phyloP scores from a whole-genome alignment of 192 early-diverging fungal species.

The Geranomyces variabilis region DNA sequence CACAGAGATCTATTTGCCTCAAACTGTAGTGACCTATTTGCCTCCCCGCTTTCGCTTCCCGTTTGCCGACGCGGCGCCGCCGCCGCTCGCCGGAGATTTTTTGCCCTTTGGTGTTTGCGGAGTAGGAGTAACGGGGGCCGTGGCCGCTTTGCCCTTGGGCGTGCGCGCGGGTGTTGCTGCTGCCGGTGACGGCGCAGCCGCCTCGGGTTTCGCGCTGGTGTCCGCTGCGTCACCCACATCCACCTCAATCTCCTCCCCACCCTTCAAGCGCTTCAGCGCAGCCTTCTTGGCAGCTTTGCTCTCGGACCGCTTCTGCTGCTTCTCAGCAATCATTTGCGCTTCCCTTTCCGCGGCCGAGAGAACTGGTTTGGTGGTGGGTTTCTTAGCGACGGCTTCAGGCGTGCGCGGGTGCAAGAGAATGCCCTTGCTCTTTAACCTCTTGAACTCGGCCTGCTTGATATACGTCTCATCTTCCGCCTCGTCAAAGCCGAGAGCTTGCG shows the following conservation, averaged over 20 bases:
- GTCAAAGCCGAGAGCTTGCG: conserved; percentile 56
- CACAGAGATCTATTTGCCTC: too few relatives aligned
- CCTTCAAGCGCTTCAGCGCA: conserved; percentile 38
- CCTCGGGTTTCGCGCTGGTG: not conserved
- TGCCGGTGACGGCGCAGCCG: not conserved
- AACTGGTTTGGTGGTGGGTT: not conserved
- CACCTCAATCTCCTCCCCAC: conserved; percentile 28
- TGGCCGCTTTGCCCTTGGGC: not conserved
- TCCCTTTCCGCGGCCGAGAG: conserved; percentile 6
- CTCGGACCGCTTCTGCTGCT: conserved; percentile 32
- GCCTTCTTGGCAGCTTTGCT: conserved; percentile 43
- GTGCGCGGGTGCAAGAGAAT: conserved; percentile 35
- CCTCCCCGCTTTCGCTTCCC: not conserved
- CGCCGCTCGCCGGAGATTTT: not conserved
- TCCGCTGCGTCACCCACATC: conserved; percentile 3
- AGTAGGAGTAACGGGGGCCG: not conserved
- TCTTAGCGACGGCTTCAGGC: conserved; percentile 3
- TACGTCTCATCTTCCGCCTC: conserved; percentile 63
- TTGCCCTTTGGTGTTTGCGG: too few relatives aligned
- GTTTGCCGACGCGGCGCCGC: not conserved
- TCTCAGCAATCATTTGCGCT: conserved; percentile 22
- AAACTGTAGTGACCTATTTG: not conserved
- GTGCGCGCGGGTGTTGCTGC: not conserved
- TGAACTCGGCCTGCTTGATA: conserved; percentile 49
- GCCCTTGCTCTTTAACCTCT: conserved; percentile 51